These are phyloP conservation scores for Quercus agrifolia DNA, from an alignment of 306 rosid species.

Conservation along the genomic window DNA sequence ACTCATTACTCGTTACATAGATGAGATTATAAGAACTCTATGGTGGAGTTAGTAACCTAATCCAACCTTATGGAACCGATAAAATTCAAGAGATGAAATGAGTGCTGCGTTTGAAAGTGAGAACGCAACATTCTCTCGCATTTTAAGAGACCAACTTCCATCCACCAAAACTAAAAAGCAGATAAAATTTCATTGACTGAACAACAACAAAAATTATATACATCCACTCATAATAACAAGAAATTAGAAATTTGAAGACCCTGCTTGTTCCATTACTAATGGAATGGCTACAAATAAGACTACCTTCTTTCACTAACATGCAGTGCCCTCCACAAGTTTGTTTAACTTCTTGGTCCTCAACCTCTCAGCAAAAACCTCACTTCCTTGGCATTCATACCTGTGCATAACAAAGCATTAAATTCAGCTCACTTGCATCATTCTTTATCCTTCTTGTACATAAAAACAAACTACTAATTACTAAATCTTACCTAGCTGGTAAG, in stretches of 20 bases:
- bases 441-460: background rate
- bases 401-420: background rate
- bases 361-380: slow-evolving; percentile 28
- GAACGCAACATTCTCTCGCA: too few relatives aligned
- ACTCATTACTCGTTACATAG: too few relatives aligned
- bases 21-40: too few relatives aligned
- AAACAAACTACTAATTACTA: background rate
- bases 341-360: slow-evolving; percentile 23
- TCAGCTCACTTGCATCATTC: background rate
- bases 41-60: too few relatives aligned
- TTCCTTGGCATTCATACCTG: slow-evolving; percentile 35
- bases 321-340: slow-evolving; percentile 22
- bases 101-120: too few relatives aligned
- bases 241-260: background rate
- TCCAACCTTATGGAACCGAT: too few relatives aligned
- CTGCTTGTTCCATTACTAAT: background rate
- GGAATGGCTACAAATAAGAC: background rate
- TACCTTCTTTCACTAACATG: background rate
- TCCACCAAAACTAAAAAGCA: background rate
- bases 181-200: background rate
- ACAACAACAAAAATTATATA: background rate
- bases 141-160: background rate
- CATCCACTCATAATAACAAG: background rate
- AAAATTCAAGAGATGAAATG: too few relatives aligned
- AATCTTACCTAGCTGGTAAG: slow-evolving; percentile 33